Base-by-base conservation (phyloP, 1,284 basidiomycete species). In the Ustilago curta region DNA sequence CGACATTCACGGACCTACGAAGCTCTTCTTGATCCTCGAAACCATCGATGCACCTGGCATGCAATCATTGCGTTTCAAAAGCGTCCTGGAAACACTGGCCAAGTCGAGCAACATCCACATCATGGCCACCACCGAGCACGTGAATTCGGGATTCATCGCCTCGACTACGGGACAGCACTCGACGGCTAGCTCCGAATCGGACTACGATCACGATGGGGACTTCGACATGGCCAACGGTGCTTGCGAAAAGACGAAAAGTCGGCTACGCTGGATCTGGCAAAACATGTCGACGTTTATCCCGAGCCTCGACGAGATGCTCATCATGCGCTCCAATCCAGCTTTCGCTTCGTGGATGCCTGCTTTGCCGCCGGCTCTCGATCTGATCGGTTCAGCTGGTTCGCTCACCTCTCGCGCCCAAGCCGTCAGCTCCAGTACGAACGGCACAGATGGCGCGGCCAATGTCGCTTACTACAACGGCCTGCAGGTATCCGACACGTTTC, bases 251-350 rank as follows among this genome's bases (percentile, higher is more conserved):
- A 52, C n/a, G 35, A 47, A 18, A 4, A 31, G 57, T 18, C 43
- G 72, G 12, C 40, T 66, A 21, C 52, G 67, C 11, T 76, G 73
- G 73, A 71, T 76, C 27, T 76, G 70, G 69, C 74, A 76, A 42
- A 71, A 72, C 56, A 64, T 76, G 55, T 69, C 69, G 35, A 76
- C 74, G 1, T 76, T 40, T 25, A 40, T 50, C 0, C 74, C 70
- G 1, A 54, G 55, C 6, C n/a, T 76, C 39, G 61, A 76, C 40
- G 74, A 76, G 69, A 71, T 76, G 69, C 62, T 76, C 11, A 61
- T 67, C 50, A 71, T 70, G 72, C 73, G 73, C 1, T 74, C 71
- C 32, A 74, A 74, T 32, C 61, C 71, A 2, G 66, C 71, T 0
- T 74, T 74, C 8, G 43, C 64, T 2, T 60, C 71, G 11, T 74